Base-by-base conservation (phyloP, 2,329 filamentous ascomycete genomes). In the Mycosphaerella sp. region DNA sequence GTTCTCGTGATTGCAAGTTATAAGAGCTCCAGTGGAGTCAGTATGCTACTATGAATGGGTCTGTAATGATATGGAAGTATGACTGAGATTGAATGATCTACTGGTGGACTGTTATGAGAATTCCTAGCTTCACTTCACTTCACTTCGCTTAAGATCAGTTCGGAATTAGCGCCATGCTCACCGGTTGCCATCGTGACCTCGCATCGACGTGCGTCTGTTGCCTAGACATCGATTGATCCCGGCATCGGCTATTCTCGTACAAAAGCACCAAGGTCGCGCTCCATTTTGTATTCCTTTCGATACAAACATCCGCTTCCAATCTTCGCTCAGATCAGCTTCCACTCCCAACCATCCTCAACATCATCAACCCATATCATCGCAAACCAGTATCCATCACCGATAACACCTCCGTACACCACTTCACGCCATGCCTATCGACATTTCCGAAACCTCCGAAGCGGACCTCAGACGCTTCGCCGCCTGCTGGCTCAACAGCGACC, bases 381-480 rank as follows among this genome's bases (percentile, higher is more conserved):
- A 35, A 40, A 44, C 39, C 16, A 17, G n/a, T 14, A 35, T 36
- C 32, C 18, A 34, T 49, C 28, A 34, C 36, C 16, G 30, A 41
- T 1, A 37, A 9, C 48, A 35, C 6, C 21, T 12, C 14, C 32
- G 18, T 49, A 52, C 28, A 25, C 47, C 21, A 35, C 12, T 27
- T n/a, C 41, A 25, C 17, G 32, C 13, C 43, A 46, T 42, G 45
- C 54, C 18, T 27, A 52, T 53, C 44, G 42, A 53, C 17, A 34
- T 42, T 43, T 44, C 21, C 35, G 25, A 34, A 27, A 37, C 41
- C 39, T 4, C 43, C 10, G 55, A 56, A 0, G 32, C 13, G 36
- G 57, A 59, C 44, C 47, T 58, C 25, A 50, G 49, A 35, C 57
- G 57, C 52, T 58, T 58, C 49, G 55, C 57, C 39, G 36, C 44